A percentile compares a stretch with the other conserved stretches of the same genome.
Conservation (phyloP, 2,329 filamentous ascomycete genomes). For the Pseudogymnoascus verrucosus region DNA sequence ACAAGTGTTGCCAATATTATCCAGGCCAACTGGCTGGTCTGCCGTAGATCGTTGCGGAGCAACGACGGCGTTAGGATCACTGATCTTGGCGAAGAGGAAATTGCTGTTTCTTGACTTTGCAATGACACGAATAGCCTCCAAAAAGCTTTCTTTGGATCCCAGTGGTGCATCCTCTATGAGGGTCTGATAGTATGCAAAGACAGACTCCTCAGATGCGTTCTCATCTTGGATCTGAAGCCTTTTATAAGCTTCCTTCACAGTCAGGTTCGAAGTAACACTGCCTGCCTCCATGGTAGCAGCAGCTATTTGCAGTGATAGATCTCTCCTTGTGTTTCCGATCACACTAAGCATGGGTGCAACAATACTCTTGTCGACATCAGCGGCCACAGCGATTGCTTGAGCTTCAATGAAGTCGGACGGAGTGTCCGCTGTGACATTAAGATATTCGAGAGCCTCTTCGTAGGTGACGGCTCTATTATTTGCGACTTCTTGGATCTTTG, state of each 20-base stretch:
- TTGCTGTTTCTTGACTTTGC: conserved; percentile 25
- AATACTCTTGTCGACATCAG: conserved; percentile 25
- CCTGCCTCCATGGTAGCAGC: conserved; percentile 23
- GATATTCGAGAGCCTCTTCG: conserved; percentile 54
- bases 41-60: conserved; percentile 21
- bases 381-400: conserved; percentile 24
- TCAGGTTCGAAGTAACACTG: conserved; percentile 18
- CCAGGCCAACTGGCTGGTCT: conserved; percentile 72
- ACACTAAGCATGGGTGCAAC: conserved; percentile 25
- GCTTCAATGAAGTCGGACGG: conserved; percentile 27
- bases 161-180: conserved; percentile 21
- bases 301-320: conserved; percentile 22
- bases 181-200: conserved; percentile 26
- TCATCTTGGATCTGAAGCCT: conserved; percentile 24
- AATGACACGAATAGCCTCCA: conserved; percentile 26
- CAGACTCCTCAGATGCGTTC: conserved; percentile 24
- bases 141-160: conserved; percentile 25
- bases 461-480: conserved; percentile 49
- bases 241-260: conserved; percentile 26
- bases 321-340: conserved; percentile 17
- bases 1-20: conserved; percentile 95
- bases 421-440: conserved; percentile 35
- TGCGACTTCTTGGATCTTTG: conserved; percentile 48
- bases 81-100: conserved; percentile 27
- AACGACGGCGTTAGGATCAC: conserved; percentile 27